Conservation (phyloP, 2,329 filamentous ascomycete species). For the Aspergillus brunneoviolaceus region DNA sequence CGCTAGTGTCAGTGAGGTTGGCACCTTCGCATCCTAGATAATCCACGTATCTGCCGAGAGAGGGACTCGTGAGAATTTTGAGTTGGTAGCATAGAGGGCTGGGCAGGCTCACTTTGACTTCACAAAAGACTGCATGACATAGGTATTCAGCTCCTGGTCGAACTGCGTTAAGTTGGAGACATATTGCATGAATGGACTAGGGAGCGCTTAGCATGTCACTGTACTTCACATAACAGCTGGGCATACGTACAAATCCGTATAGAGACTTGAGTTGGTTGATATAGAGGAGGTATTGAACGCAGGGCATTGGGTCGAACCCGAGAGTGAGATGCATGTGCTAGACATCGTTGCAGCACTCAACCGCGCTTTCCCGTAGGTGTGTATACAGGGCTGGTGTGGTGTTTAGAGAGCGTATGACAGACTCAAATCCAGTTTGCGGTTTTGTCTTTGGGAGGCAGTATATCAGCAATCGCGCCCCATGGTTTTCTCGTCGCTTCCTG, state of each 20-base stretch:
- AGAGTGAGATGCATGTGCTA: constrained; percentile 63
- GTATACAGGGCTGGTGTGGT: not conserved
- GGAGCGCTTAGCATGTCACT: constrained; percentile 26
- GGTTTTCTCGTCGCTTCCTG: constrained; percentile 20
- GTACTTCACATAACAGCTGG: constrained; percentile 23
- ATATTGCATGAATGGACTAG: constrained; percentile 78
- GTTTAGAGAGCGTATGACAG: not conserved
- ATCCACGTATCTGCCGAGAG: constrained; percentile 68
- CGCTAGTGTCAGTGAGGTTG: constrained; percentile 73
- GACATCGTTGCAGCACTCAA: constrained; percentile 28
- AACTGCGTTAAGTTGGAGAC: constrained; percentile 77
- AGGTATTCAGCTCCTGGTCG: constrained; percentile 69
- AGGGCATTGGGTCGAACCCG: constrained; percentile 67
- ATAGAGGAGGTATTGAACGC: constrained; percentile 72
- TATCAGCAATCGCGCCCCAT: not conserved
- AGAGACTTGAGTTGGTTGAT: constrained; percentile 60
- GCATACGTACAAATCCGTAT: constrained; percentile 62
- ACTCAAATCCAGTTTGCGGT: not conserved
- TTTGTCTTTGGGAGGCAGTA: not conserved
- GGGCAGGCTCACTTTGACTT: constrained; percentile 65
- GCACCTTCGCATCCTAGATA: constrained; percentile 78
- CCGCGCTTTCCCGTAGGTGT: not conserved
- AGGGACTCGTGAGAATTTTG: constrained; percentile 2
- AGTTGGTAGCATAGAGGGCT: not conserved
- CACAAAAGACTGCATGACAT: constrained; percentile 73